A percentile compares a stretch with the other conserved stretches of the same genome.
Conservation (phyloP, 75 land plant genomes). For the Cupressus sempervirens region DNA sequence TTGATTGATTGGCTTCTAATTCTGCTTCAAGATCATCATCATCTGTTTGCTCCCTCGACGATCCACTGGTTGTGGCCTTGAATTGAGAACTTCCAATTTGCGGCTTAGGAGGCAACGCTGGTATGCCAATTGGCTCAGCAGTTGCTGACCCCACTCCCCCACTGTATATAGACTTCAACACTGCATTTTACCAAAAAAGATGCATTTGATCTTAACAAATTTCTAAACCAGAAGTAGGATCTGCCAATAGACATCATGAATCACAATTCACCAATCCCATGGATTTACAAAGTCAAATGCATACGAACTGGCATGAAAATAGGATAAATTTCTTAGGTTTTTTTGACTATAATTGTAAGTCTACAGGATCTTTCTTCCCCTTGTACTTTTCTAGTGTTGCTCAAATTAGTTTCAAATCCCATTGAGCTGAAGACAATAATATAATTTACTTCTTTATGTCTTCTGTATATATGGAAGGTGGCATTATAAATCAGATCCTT, state of each 20-base stretch:
- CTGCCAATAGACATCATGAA: background rate
- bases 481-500: background rate
- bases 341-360: background rate
- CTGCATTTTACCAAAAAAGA: background rate
- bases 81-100: slow-evolving; percentile 17
- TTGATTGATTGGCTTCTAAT: slow-evolving; percentile 30
- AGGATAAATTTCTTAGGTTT: background rate
- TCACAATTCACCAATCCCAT: background rate
- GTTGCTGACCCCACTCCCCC: background rate
- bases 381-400: background rate
- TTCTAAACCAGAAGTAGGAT: background rate
- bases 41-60: slow-evolving; percentile 58
- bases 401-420: background rate
- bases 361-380: background rate
- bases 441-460: background rate
- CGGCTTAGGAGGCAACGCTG: slow-evolving; percentile 29
- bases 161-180: background rate
- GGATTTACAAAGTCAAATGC: background rate
- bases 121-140: slow-evolving; percentile 24
- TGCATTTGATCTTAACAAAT: background rate
- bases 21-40: slow-evolving; percentile 53
- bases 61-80: slow-evolving; percentile 50
- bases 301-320: background rate
- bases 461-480: background rate
- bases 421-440: background rate